phyloP scores from a whole-genome alignment of 352 stramenopile genomes.

The Aphanomyces astaci region DNA sequence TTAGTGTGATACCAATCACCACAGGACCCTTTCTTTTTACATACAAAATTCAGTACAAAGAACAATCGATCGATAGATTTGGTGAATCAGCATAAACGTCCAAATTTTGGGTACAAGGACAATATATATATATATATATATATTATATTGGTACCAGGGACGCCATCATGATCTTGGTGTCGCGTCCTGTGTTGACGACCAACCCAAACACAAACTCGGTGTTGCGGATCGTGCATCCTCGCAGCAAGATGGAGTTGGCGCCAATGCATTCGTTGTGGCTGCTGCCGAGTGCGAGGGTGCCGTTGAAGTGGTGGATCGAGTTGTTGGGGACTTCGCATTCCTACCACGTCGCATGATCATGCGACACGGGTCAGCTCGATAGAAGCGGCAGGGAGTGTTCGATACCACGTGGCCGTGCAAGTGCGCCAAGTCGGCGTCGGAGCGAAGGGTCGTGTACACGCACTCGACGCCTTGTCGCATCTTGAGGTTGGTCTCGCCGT shows the following conservation, averaged over 20 bases:
- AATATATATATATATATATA: too few relatives aligned
- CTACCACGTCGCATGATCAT: neutral
- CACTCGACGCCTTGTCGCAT: constrained; percentile 69
- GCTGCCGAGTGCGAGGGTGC: constrained; percentile 58
- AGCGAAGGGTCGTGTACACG: constrained; percentile 59
- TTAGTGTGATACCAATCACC: too few relatives aligned
- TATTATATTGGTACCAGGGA: constrained; percentile 64
- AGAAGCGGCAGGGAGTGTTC: neutral
- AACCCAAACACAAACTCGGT: constrained; percentile 88
- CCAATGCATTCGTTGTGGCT: constrained; percentile 68
- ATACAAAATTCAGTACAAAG: too few relatives aligned
- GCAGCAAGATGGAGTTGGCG: constrained; percentile 72
- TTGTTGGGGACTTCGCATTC: constrained; percentile 83
- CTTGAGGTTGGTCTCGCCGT: constrained; percentile 92
- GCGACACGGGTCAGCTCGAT: neutral
- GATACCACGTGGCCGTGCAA: constrained; percentile 46
- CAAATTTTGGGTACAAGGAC: too few relatives aligned
- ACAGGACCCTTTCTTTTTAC: too few relatives aligned
- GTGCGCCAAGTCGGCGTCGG: constrained; percentile 41
- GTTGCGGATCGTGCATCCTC: constrained; percentile 84
- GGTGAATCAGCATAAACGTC: too few relatives aligned
- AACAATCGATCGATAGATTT: too few relatives aligned
- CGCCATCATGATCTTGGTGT: constrained; percentile 88
- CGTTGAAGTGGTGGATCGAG: constrained; percentile 86
- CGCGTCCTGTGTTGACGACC: constrained; percentile 86